A percentile compares a stretch with the other conserved stretches of the same genome.
Evolutionary conservation across 2,329 filamentous ascomycete species (phyloP).

Genomic region (Penicillium thymicola): DNA sequence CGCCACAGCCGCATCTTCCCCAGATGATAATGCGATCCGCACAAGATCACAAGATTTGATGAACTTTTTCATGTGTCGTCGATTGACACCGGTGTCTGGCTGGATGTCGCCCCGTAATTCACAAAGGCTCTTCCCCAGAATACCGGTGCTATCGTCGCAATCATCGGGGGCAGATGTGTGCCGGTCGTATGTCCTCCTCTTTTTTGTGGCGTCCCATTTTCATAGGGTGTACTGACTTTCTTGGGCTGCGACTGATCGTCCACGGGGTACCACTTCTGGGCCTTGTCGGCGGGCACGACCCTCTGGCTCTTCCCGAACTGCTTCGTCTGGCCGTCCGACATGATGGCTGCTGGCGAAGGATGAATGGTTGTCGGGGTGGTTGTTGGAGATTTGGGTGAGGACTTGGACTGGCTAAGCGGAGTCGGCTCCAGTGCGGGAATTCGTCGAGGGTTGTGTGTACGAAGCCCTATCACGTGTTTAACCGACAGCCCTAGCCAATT

Average conservation of each 20-base stretch:
- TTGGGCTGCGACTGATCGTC: conserved; percentile 84
- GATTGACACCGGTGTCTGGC: conserved; percentile 22
- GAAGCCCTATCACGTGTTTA: conserved; percentile 38
- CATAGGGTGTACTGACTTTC: conserved; percentile 71
- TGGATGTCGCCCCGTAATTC: conserved; percentile 12
- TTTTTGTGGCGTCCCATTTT: conserved; percentile 14
- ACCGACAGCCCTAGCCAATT: conserved; percentile 19
- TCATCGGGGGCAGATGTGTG: conserved; percentile 25
- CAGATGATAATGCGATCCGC: conserved; percentile 10
- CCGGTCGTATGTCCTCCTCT: conserved; percentile 26
- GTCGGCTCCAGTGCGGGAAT: conserved; percentile 39
- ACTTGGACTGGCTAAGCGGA: conserved; percentile 38
- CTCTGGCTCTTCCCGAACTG: conserved; percentile 97
- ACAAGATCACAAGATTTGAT: conserved; percentile 5
- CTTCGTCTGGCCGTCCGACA: conserved; percentile 70
- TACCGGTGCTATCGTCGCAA: conserved; percentile 31
- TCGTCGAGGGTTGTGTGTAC: conserved; percentile 39
- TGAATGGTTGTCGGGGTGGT: conserved; percentile 44
- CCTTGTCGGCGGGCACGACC: conserved; percentile 87
- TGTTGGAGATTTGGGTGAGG: conserved; percentile 41
- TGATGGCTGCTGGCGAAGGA: conserved; percentile 49
- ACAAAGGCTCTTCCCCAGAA: conserved; percentile 14
- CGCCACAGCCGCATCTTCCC: conserved; percentile 6
- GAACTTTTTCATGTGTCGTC: conserved; percentile 6
- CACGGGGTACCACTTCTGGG: conserved; percentile 98